These are phyloP conservation scores for Endoconidiophora polonica DNA, from an alignment of 2,329 filamentous ascomycete genomes.

Conservation along the genomic window DNA sequence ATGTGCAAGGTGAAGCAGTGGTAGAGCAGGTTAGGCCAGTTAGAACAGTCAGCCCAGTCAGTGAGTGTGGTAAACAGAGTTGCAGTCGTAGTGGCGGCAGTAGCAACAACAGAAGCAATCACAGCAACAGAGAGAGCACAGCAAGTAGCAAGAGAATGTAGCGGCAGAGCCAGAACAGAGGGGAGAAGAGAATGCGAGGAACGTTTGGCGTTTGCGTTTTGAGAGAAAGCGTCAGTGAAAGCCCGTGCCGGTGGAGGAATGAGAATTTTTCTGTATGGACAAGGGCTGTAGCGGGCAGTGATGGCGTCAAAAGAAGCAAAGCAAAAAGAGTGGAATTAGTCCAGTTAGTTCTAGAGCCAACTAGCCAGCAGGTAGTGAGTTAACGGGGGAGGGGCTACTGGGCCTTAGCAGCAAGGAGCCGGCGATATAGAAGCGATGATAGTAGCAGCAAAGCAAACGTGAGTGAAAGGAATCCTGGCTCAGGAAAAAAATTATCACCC, in stretches of 20 bases:
- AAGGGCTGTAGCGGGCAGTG: slow-evolving; percentile 3
- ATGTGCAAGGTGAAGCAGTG: too few species aligned
- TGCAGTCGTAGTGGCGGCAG: neutral
- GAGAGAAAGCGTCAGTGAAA: slow-evolving; percentile 5
- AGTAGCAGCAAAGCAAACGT: too few species aligned
- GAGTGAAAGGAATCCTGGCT: slow-evolving; percentile 2
- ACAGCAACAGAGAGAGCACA: neutral
- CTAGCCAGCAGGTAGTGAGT: neutral
- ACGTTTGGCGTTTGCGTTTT: neutral
- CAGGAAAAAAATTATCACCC: neutral
- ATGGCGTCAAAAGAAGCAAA: slow-evolving; percentile 3
- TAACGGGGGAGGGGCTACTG: slow-evolving; percentile 1
- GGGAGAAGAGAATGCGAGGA: neutral
- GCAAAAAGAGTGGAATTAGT: slow-evolving; percentile 9
- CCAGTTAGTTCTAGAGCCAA: neutral
- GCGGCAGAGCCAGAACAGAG: neutral
- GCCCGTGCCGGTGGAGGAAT: slow-evolving; percentile 12
- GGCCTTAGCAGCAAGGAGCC: neutral
- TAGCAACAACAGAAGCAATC: neutral
- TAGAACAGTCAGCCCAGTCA: neutral
- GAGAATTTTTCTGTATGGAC: slow-evolving; percentile 12
- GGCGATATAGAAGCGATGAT: neutral
- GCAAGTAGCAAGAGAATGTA: neutral
- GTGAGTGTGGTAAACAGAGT: too few species aligned
- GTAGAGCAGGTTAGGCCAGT: too few species aligned